Percentiles rank a stretch among this genome's conserved stretches.
Evolutionary conservation across 2,329 filamentous ascomycete genomes (phyloP).

Genomic region (Aspergillus flavus): DNA sequence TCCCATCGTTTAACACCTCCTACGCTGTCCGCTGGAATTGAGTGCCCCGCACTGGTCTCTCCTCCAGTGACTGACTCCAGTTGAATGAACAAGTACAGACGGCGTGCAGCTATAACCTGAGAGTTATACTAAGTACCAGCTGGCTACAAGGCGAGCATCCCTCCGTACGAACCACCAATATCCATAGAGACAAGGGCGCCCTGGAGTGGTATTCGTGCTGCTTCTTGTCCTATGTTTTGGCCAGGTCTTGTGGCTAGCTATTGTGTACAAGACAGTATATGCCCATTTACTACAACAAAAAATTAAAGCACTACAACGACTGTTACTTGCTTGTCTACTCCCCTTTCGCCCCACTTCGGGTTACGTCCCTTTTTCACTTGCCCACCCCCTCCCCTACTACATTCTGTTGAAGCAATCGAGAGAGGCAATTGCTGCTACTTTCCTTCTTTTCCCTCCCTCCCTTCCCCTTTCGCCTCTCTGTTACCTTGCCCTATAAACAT

Average conservation of each 20-base stretch:
- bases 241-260: background rate
- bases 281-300: background rate
- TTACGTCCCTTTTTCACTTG: slow-evolving; percentile 3
- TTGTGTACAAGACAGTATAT: background rate
- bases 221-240: background rate
- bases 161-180: background rate
- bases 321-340: background rate
- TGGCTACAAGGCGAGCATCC: background rate
- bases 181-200: background rate
- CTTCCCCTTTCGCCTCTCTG: background rate
- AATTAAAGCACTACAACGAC: background rate
- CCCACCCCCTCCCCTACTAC: background rate
- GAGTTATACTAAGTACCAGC: background rate
- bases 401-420: slow-evolving; percentile 1
- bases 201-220: background rate
- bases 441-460: background rate
- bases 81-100: background rate
- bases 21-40: slow-evolving; percentile 6
- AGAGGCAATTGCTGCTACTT: slow-evolving; percentile 7
- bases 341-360: slow-evolving; percentile 10
- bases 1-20: slow-evolving; percentile 3
- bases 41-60: slow-evolving; percentile 13
- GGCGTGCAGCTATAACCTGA: background rate
- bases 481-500: background rate
- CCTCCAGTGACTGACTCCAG: slow-evolving; percentile 10